A percentile compares a stretch with the other conserved stretches of the same genome.
Evolutionary conservation across 148 eudicot species (phyloP).

Genomic region (Rhododendron griersonianum): DNA sequence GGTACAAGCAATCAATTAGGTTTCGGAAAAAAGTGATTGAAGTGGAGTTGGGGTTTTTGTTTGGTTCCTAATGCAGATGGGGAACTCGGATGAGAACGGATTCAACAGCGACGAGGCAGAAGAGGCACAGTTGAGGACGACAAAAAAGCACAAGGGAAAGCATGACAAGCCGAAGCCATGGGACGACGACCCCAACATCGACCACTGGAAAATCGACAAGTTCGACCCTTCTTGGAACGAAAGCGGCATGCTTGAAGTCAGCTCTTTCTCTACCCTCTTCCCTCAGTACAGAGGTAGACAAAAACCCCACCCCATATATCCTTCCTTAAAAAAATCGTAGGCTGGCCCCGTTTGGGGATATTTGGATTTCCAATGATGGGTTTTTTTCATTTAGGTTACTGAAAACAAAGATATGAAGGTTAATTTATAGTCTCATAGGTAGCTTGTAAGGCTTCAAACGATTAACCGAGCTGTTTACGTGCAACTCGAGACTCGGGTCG

Average conservation of each 20-base stretch:
- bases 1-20: not conserved
- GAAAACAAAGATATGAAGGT: not conserved
- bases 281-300: slow-evolving; percentile 75
- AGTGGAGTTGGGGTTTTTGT: not conserved
- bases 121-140: not conserved
- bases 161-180: slow-evolving; percentile 2
- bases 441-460: not conserved
- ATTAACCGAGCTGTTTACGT: no score
- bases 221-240: slow-evolving; percentile 81
- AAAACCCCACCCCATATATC: no score
- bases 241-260: slow-evolving; percentile 55
- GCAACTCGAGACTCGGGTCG: no score
- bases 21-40: not conserved
- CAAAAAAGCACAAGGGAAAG: not conserved
- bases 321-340: not conserved
- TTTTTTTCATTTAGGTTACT: not conserved
- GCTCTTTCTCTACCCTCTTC: slow-evolving; percentile 65
- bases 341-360: not conserved
- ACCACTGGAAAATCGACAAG: slow-evolving; percentile 85
- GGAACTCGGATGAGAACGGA: not conserved
- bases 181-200: slow-evolving; percentile 31
- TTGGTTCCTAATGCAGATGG: not conserved
- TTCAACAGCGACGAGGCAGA: not conserved
- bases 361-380: not conserved
- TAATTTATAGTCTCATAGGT: not conserved